Conservation (phyloP, 164 flowering plant genomes). For the Liriodendron chinense region DNA sequence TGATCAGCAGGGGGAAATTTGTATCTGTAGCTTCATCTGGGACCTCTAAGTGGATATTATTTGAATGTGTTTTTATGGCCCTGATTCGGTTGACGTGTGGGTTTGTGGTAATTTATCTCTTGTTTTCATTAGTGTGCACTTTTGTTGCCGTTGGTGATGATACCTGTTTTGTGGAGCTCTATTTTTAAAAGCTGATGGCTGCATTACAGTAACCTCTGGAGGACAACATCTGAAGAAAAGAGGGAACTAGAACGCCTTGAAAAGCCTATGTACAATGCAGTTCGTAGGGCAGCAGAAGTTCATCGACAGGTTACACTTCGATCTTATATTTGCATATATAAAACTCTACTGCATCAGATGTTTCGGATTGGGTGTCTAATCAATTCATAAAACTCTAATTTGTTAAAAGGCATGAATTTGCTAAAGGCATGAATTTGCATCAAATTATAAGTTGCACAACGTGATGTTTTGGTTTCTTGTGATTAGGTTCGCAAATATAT, state of each 20-base stretch:
- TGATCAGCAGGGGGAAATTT: background rate
- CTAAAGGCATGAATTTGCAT: background rate
- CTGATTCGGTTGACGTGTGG: background rate
- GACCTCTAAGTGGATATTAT: background rate
- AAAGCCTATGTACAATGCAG: constrained; percentile 78
- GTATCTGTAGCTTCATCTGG: background rate
- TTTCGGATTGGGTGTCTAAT: background rate
- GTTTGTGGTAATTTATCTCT: background rate
- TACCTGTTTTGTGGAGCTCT: background rate
- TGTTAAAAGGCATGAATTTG: background rate
- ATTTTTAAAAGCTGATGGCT: constrained; percentile 3
- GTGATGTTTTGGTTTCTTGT: constrained; percentile 3
- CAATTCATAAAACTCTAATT: background rate
- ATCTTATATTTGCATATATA: background rate
- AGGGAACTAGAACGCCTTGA: constrained; percentile 90
- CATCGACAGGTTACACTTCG: constrained; percentile 80
- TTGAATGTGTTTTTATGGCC: background rate
- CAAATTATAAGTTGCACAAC: background rate
- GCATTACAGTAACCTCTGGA: constrained; percentile 76
- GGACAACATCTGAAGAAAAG: constrained; percentile 95
- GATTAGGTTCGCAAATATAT: constrained; percentile 87
- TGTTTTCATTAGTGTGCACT: background rate
- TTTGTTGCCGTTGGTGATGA: background rate
- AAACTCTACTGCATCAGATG: background rate
- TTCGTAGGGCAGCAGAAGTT: constrained; percentile 98